Conservation (phyloP, 2,329 filamentous ascomycete species). For the Aspergillus chevalieri region DNA sequence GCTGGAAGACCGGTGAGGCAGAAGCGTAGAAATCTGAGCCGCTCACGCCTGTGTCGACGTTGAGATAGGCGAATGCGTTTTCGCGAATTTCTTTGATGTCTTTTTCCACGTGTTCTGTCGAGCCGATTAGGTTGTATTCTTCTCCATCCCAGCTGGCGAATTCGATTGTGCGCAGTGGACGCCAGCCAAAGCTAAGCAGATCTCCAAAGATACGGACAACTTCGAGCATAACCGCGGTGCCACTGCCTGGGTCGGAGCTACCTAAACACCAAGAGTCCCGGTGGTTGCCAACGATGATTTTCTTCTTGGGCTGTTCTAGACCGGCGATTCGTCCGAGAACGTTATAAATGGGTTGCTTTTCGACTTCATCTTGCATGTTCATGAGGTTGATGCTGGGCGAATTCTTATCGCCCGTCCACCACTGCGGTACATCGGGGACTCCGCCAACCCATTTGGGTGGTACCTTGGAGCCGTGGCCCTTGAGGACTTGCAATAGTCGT, state of each 20-base stretch:
- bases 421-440: slow-evolving; percentile 67
- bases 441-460: slow-evolving; percentile 69
- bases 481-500: slow-evolving; percentile 65
- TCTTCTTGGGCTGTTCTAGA: slow-evolving; percentile 75
- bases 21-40: slow-evolving; percentile 69
- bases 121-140: slow-evolving; percentile 89
- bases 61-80: slow-evolving; percentile 80
- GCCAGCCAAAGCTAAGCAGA: slow-evolving; percentile 71
- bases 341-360: slow-evolving; percentile 84
- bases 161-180: slow-evolving; percentile 86
- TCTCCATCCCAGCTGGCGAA: slow-evolving; percentile 96
- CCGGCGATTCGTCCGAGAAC: slow-evolving; percentile 78
- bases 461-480: slow-evolving; percentile 65
- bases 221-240: slow-evolving; percentile 87
- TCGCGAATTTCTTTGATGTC: slow-evolving; percentile 66
- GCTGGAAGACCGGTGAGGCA: slow-evolving; percentile 73
- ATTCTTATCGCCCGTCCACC: slow-evolving; percentile 73
- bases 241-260: slow-evolving; percentile 76
- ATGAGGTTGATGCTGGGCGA: slow-evolving; percentile 74
- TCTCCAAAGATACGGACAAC: slow-evolving; percentile 78
- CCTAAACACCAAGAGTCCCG: slow-evolving; percentile 91
- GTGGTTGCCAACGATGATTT: slow-evolving; percentile 85
- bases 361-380: slow-evolving; percentile 80
- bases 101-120: slow-evolving; percentile 89
- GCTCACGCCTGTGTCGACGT: slow-evolving; percentile 76